Conservation (phyloP, 352 stramenopile genomes). For the Globisporangium megalacanthum region DNA sequence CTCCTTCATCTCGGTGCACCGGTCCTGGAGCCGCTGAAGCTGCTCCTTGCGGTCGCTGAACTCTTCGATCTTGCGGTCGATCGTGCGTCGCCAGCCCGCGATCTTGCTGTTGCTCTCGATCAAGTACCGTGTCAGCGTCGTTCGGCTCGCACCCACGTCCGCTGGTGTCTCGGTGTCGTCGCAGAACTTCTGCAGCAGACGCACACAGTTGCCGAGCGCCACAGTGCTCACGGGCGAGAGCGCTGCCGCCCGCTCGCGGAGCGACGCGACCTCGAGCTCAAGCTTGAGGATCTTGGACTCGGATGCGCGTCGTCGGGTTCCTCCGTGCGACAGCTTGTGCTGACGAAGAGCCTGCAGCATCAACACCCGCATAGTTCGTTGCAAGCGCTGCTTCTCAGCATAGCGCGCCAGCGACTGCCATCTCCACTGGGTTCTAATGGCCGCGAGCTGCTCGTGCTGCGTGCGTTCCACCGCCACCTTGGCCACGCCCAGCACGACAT, state of each 20-base stretch:
- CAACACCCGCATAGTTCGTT: conserved; percentile 11
- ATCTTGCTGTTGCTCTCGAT: conserved; percentile 46
- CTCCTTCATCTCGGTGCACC: conserved; percentile 40
- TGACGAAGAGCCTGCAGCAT: conserved; percentile 4
- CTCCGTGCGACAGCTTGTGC: not conserved
- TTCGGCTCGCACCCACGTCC: conserved; percentile 6
- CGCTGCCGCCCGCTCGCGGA: conserved; percentile 2
- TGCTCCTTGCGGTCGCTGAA: conserved; percentile 37
- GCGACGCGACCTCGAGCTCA: conserved; percentile 12
- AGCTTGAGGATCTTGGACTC: conserved; percentile 18
- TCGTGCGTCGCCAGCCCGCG: conserved; percentile 31
- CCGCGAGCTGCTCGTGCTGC: not conserved
- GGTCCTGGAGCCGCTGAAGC: conserved; percentile 29
- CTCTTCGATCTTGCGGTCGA: conserved; percentile 41
- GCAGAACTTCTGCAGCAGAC: conserved; percentile 39
- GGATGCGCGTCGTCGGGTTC: conserved; percentile 3
- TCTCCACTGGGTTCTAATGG: conserved; percentile 1
- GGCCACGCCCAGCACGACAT: not conserved
- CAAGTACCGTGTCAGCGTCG: conserved; percentile 21
- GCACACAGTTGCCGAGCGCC: conserved; percentile 38
- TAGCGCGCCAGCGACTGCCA: conserved; percentile 19
- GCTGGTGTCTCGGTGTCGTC: conserved; percentile 19
- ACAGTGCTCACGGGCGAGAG: conserved; percentile 23
- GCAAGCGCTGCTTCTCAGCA: conserved; percentile 14
- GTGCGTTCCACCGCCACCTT: not conserved